phyloP scores from a whole-genome alignment of 1,139 yeast genomes.

The Tardiomyces depauwii region DNA sequence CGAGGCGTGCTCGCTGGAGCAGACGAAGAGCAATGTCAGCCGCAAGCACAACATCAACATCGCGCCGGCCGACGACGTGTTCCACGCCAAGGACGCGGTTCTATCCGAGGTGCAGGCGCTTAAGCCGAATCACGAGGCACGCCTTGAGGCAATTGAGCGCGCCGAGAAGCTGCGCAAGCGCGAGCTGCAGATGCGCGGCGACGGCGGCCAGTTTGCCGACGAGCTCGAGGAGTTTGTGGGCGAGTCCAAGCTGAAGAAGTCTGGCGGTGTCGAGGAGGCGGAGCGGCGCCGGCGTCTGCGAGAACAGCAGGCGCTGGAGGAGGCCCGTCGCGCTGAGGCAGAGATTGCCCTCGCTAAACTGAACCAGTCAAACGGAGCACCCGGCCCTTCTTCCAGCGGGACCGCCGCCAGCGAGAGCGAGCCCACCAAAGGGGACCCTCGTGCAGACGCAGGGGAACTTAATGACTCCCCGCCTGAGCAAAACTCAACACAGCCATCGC shows the following conservation, averaged over 20 bases:
- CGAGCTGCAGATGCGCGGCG: conserved; percentile 48
- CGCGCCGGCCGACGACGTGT: conserved; percentile 14
- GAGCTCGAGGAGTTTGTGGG: conserved; percentile 83
- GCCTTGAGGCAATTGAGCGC: conserved; percentile 78
- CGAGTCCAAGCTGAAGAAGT: conserved; percentile 58
- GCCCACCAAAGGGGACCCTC: too few relatives aligned
- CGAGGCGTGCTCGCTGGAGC: conserved; percentile 73
- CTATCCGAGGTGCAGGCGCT: conserved; percentile 68
- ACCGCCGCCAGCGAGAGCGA: too few relatives aligned
- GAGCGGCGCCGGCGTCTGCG: conserved; percentile 58
- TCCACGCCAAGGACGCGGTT: conserved; percentile 64
- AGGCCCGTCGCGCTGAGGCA: conserved; percentile 19
- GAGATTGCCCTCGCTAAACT: conserved; percentile 8
- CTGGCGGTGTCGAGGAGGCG: conserved; percentile 83
- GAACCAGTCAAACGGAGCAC: too few relatives aligned
- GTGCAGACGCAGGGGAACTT: too few relatives aligned
- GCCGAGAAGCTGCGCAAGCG: conserved; percentile 75
- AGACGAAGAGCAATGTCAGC: conserved; percentile 26
- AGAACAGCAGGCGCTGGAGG: conserved; percentile 35
- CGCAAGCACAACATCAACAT: conserved; percentile 8
- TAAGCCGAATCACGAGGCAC: conserved; percentile 70
- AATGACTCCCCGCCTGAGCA: too few relatives aligned
- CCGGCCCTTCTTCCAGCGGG: too few relatives aligned
- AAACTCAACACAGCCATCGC: not conserved
- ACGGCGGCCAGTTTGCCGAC: conserved; percentile 58